Percentiles rank a stretch among this genome's conserved stretches.
phyloP scores from a whole-genome alignment of 495 filamentous ascomycete species.

The Endocarpon pusillum region DNA sequence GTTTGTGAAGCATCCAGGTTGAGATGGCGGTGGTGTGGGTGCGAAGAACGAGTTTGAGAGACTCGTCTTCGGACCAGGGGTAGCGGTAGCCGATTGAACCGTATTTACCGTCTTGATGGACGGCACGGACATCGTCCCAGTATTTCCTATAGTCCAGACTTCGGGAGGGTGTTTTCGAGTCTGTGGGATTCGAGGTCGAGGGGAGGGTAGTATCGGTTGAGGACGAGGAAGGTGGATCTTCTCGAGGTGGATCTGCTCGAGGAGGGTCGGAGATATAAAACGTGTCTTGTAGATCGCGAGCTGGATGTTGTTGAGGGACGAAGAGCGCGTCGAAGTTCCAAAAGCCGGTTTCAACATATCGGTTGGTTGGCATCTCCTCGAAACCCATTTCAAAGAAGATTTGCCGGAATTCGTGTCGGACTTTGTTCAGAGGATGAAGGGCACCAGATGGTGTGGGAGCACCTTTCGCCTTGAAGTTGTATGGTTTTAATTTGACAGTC shows the following conservation, averaged over 20 bases:
- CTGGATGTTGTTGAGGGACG: constrained; percentile 93
- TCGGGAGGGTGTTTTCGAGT: constrained; percentile 20
- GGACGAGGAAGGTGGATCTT: constrained; percentile 39
- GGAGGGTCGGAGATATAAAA: constrained; percentile 91
- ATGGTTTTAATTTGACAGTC: constrained; percentile 78
- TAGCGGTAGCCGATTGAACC: constrained; percentile 92
- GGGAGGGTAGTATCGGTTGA: constrained; percentile 18
- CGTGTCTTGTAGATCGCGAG: constrained; percentile 90
- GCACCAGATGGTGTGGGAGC: constrained; percentile 64
- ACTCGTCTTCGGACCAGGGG: constrained; percentile 80
- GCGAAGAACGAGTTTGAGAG: constrained; percentile 72
- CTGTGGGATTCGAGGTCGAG: constrained; percentile 12
- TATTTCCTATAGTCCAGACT: constrained; percentile 62
- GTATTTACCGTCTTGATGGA: constrained; percentile 76
- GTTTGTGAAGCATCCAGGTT: constrained; percentile 73
- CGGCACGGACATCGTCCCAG: constrained; percentile 66
- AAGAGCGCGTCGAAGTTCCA: constrained; percentile 98
- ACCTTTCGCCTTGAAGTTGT: constrained; percentile 91
- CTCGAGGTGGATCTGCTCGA: constrained; percentile 54
- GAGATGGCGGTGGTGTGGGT: constrained; percentile 92
- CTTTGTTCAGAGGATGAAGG: constrained; percentile 87
- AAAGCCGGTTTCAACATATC: constrained; percentile 89
- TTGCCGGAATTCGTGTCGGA: constrained; percentile 79
- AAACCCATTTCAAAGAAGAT: constrained; percentile 81
- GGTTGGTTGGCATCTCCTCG: constrained; percentile 32